Evolutionary conservation across 495 filamentous ascomycete species (phyloP).

Genomic region (Xylaria scruposa): DNA sequence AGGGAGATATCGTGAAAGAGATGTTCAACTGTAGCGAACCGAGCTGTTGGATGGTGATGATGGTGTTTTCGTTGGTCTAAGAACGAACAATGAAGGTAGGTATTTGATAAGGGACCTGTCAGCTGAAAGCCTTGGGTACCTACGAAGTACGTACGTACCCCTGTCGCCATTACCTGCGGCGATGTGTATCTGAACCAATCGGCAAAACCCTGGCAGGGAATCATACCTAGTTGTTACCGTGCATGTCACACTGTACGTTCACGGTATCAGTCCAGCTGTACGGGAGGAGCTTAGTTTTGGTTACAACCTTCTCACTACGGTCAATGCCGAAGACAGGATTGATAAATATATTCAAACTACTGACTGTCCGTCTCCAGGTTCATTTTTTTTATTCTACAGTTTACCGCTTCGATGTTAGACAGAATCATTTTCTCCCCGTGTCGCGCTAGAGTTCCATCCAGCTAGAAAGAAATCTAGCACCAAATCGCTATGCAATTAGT

Average conservation of each 20-base stretch:
- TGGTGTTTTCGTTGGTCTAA: background rate
- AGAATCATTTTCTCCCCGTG: background rate
- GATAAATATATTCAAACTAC: constrained; percentile 14
- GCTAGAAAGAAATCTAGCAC: constrained; percentile 1
- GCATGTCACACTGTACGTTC: background rate
- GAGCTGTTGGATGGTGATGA: background rate
- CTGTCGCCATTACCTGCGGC: background rate
- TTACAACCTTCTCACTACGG: background rate
- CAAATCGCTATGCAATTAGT: constrained; percentile 25
- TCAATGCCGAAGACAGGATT: background rate
- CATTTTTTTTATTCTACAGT: background rate
- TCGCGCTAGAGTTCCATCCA: constrained; percentile 1
- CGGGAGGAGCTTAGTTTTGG: too few species aligned
- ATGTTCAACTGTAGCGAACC: background rate
- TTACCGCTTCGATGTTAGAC: constrained; percentile 12
- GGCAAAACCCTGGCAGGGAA: background rate
- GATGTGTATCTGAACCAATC: constrained; percentile 1
- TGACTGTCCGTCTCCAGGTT: background rate
- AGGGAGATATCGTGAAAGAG: background rate
- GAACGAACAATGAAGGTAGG: constrained; percentile 3
- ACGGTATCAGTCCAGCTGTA: background rate
- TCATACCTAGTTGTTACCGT: background rate
- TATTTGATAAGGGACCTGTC: background rate
- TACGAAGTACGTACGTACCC: background rate
- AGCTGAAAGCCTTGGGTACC: background rate